phyloP scores from a whole-genome alignment of 805 yeast species.

The Limtongia smithiae region DNA sequence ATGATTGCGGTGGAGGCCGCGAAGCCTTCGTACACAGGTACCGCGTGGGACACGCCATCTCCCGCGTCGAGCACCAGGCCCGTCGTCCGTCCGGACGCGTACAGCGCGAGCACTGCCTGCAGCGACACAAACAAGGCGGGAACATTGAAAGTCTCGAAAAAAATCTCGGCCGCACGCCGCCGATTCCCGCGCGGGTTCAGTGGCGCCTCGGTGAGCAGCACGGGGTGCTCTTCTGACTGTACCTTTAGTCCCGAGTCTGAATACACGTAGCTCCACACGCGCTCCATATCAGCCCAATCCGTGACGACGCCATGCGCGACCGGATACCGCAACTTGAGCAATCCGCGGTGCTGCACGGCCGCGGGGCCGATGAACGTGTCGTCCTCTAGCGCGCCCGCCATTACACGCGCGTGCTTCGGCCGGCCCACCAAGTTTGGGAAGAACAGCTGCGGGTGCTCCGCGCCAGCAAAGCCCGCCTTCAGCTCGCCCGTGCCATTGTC shows the following conservation, averaged over 20 bases:
- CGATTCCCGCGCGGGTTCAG: slow-evolving; percentile 65
- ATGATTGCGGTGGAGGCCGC: slow-evolving; percentile 67
- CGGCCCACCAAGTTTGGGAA: slow-evolving; percentile 70
- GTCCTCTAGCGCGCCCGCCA: slow-evolving; percentile 67
- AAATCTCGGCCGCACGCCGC: slow-evolving; percentile 56
- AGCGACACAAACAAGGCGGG: slow-evolving; percentile 72
- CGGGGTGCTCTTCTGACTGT: slow-evolving; percentile 67
- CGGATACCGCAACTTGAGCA: slow-evolving; percentile 69
- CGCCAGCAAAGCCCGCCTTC: slow-evolving; percentile 92
- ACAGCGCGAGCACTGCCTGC: slow-evolving; percentile 77
- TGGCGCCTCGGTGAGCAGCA: slow-evolving; percentile 85
- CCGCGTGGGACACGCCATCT: slow-evolving; percentile 84
- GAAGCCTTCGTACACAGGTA: slow-evolving; percentile 89
- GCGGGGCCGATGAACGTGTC: slow-evolving; percentile 65
- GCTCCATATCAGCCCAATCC: slow-evolving; percentile 86
- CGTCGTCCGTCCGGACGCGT: slow-evolving; percentile 86
- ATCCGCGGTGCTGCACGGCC: slow-evolving; percentile 75
- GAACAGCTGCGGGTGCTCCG: slow-evolving; percentile 67
- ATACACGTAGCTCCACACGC: slow-evolving; percentile 69
- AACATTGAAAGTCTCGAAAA: slow-evolving; percentile 68
- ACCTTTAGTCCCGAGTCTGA: slow-evolving; percentile 55
- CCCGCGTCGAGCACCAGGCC: slow-evolving; percentile 90
- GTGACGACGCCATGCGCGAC: slow-evolving; percentile 72
- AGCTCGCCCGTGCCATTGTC: slow-evolving; percentile 83
- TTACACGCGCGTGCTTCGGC: slow-evolving; percentile 77